phyloP scores from a whole-genome alignment of 2,329 filamentous ascomycete species.

The Fusarium sp. region DNA sequence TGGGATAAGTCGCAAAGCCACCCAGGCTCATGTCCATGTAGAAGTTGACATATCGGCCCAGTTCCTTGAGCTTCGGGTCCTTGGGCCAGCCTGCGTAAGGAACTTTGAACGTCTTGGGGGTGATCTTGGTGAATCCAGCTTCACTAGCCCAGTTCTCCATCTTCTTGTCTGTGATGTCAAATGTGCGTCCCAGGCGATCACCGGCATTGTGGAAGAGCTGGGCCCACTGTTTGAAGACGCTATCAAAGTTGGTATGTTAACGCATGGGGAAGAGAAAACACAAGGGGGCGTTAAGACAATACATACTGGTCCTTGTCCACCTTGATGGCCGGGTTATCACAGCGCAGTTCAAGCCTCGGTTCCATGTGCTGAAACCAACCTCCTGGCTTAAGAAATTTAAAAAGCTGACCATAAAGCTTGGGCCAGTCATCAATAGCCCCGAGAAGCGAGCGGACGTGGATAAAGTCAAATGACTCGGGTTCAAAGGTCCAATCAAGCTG shows the following conservation, averaged over 20 bases:
- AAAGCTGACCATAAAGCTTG: not conserved
- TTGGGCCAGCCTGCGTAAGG: not conserved
- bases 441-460: not conserved
- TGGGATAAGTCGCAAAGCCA: constrained; percentile 26
- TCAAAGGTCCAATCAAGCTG: not conserved
- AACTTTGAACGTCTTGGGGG: not conserved
- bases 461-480: not conserved
- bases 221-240: constrained; percentile 14
- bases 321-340: not conserved
- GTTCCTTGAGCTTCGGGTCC: not conserved
- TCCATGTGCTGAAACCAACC: constrained; percentile 1
- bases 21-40: constrained; percentile 32
- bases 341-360: not conserved
- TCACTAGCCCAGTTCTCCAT: constrained; percentile 9
- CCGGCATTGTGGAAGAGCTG: constrained; percentile 23
- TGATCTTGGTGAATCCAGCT: not conserved
- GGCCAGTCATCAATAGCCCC: not conserved
- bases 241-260: not conserved
- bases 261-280: not conserved
- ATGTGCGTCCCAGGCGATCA: constrained; percentile 18
- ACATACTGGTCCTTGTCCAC: not conserved
- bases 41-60: constrained; percentile 9
- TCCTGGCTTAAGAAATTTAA: not conserved
- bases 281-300: not conserved
- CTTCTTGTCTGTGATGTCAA: constrained; percentile 12